Conservation (phyloP, 176 grass and related monocot genomes). For the Stipa capillata region DNA sequence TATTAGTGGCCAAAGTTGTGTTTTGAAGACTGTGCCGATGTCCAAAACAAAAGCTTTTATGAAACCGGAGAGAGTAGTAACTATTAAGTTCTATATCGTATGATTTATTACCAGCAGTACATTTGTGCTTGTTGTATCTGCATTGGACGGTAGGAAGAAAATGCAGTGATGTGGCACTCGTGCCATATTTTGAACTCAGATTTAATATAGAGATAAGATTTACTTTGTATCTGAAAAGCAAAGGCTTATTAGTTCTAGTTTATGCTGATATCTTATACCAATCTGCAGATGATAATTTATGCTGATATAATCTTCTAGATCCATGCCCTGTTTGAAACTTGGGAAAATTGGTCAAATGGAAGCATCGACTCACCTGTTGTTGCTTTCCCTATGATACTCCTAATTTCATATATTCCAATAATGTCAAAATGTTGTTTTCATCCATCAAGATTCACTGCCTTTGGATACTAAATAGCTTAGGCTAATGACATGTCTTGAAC, state of each 20-base stretch:
- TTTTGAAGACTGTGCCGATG: too few species aligned
- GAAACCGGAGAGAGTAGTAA: too few species aligned
- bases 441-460: neutral
- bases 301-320: neutral
- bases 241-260: neutral
- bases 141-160: neutral
- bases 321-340: neutral
- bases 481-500: too few species aligned
- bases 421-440: neutral
- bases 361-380: neutral
- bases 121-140: neutral
- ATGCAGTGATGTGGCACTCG: neutral
- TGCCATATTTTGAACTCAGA: neutral
- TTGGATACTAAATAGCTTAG: neutral
- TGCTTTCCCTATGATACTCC: neutral
- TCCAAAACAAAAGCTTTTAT: too few species aligned
- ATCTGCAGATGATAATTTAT: neutral
- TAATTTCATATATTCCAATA: neutral
- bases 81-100: neutral
- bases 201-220: neutral
- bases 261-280: neutral
- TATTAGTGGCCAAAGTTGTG: too few species aligned
- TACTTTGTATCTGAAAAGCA: neutral
- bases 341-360: neutral
- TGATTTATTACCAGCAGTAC: neutral